Evolutionary conservation across 768 basidiomycete genomes (phyloP).

Genomic region (Agrocybe pediades): DNA sequence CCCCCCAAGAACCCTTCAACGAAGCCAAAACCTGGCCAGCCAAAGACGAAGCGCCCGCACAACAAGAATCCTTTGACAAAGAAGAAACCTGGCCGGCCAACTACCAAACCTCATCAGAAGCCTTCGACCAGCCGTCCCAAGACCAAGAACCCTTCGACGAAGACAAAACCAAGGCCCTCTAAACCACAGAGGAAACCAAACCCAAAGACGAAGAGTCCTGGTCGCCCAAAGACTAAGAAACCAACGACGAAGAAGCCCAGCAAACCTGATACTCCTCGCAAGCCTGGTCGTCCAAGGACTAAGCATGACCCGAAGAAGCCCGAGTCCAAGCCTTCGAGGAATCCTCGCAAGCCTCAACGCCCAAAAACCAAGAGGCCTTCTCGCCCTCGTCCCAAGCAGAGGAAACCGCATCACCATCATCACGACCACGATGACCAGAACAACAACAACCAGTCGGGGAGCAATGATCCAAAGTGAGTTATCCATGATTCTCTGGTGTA

Average conservation of each 20-base stretch:
- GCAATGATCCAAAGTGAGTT: neutral
- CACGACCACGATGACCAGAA: neutral
- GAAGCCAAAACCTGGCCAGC: neutral
- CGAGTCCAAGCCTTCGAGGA: too few relatives aligned
- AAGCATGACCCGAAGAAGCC: too few relatives aligned
- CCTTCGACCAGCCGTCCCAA: neutral
- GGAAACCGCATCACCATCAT: neutral
- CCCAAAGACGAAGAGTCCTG: too few relatives aligned
- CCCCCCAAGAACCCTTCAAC: neutral
- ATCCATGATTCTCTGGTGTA: too few relatives aligned
- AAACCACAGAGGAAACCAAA: too few relatives aligned
- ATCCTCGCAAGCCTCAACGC: neutral
- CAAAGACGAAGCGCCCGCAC: neutral
- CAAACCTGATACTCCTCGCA: too few relatives aligned
- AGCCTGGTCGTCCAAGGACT: too few relatives aligned
- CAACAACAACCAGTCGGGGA: neutral
- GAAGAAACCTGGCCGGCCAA: too few relatives aligned
- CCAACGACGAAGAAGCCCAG: neutral
- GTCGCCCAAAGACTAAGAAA: neutral
- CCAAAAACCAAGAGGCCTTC: neutral
- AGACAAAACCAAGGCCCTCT: too few relatives aligned
- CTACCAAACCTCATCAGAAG: too few relatives aligned
- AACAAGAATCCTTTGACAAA: neutral
- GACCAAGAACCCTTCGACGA: too few relatives aligned
- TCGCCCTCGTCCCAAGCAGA: neutral